These are phyloP conservation scores for Russula ochroleuca DNA, from an alignment of 768 basidiomycete species.

Conservation along the genomic window DNA sequence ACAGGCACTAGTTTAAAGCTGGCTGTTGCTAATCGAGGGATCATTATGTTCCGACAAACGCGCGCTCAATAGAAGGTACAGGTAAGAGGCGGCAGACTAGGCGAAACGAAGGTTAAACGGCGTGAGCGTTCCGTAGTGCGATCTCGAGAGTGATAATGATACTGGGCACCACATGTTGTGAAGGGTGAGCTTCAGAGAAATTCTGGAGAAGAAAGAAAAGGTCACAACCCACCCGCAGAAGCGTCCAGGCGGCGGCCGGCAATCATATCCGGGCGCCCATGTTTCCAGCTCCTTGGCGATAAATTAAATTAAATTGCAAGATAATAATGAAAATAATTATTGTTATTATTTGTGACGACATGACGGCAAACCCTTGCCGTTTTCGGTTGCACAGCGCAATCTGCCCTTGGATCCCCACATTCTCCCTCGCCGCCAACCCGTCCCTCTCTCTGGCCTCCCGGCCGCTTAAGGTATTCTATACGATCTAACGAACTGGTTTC, in stretches of 20 bases:
- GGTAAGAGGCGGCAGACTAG: background rate
- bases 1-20: constrained; percentile 11
- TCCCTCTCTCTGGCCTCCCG: constrained; percentile 1
- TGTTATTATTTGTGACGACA: constrained; percentile 18
- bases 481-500: constrained; percentile 12
- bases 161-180: constrained; percentile 27
- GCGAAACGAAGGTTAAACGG: constrained; percentile 9
- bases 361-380: constrained; percentile 3
- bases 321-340: background rate
- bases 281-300: constrained; percentile 3
- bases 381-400: constrained; percentile 10
- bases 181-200: background rate
- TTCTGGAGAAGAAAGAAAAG: background rate
- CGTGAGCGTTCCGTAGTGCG: constrained; percentile 2
- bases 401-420: background rate
- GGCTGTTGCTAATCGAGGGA: constrained; percentile 6
- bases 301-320: background rate
- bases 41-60: background rate
- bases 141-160: constrained; percentile 4
- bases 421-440: background rate
- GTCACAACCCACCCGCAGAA: constrained; percentile 6
- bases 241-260: constrained; percentile 12
- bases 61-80: background rate
- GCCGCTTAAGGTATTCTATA: constrained; percentile 6
- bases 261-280: constrained; percentile 14